Evolutionary conservation across 495 filamentous ascomycete genomes (phyloP).

Genomic region (Daldinia concentrica): DNA sequence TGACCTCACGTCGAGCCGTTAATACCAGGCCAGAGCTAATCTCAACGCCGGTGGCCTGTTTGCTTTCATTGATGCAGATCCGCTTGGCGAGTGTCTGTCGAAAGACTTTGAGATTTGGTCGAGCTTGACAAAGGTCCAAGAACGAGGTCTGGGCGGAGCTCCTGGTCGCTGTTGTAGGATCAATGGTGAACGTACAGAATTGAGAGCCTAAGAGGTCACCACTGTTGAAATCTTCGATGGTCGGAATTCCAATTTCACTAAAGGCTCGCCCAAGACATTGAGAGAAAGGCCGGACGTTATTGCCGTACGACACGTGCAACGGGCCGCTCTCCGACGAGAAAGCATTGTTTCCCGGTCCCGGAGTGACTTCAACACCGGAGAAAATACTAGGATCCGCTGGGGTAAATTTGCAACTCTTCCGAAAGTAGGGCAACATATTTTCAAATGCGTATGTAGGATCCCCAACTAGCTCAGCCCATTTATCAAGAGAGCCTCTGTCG

Average conservation of each 20-base stretch:
- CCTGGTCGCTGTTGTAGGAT: neutral
- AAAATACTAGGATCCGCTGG: neutral
- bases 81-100: neutral
- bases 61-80: neutral
- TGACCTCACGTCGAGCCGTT: neutral
- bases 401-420: neutral
- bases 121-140: neutral
- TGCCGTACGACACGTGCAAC: neutral
- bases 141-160: neutral
- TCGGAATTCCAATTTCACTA: neutral
- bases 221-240: neutral
- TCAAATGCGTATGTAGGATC: neutral
- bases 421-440: neutral
- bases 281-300: neutral
- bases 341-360: neutral
- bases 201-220: neutral
- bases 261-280: neutral
- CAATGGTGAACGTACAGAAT: neutral
- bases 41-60: neutral
- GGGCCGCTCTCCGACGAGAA: neutral
- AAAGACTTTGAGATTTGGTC: neutral
- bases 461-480: neutral
- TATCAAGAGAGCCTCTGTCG: neutral
- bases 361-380: neutral
- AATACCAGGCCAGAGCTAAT: neutral